Evolutionary conservation across 305 asterid genomes (phyloP).

Genomic region (Solanum hybrid): DNA sequence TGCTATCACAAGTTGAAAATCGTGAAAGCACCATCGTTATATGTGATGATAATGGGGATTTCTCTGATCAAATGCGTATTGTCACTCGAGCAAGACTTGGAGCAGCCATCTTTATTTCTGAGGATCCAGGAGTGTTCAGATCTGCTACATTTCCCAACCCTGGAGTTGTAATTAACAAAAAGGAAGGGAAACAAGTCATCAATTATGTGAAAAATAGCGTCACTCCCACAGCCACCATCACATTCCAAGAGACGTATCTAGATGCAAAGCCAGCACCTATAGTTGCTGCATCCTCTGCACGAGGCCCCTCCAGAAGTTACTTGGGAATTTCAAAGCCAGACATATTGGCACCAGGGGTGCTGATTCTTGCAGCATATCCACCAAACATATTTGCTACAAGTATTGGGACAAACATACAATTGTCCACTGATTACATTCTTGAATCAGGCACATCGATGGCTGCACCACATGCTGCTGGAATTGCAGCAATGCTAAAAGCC

Average conservation of each 20-base stretch:
- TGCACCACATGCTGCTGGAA: constrained; percentile 15
- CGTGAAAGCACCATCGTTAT: neutral
- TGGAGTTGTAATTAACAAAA: constrained; percentile 3
- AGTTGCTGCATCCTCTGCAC: neutral
- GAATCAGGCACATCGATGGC: constrained; percentile 18
- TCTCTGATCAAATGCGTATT: neutral
- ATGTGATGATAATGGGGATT: constrained; percentile 1
- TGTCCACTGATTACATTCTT: neutral
- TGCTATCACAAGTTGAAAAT: neutral
- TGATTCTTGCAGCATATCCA: constrained; percentile 10
- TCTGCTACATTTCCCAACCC: neutral
- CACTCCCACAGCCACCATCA: neutral
- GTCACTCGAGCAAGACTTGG: neutral
- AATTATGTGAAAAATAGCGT: neutral
- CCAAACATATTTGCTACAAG: neutral
- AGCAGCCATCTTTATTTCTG: neutral
- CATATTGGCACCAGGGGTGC: constrained; percentile 2
- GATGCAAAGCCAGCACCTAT: constrained; percentile 5
- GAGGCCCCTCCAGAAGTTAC: constrained; percentile 6
- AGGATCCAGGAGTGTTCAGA: neutral
- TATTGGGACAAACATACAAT: neutral
- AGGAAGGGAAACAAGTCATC: constrained; percentile 4
- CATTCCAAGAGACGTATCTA: neutral
- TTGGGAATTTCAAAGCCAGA: constrained; percentile 1
- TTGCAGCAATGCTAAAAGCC: constrained; percentile 16